These are phyloP conservation scores for Phascolomyces articulosus DNA, from an alignment of 371 early-diverging fungal species.

Conservation along the genomic window DNA sequence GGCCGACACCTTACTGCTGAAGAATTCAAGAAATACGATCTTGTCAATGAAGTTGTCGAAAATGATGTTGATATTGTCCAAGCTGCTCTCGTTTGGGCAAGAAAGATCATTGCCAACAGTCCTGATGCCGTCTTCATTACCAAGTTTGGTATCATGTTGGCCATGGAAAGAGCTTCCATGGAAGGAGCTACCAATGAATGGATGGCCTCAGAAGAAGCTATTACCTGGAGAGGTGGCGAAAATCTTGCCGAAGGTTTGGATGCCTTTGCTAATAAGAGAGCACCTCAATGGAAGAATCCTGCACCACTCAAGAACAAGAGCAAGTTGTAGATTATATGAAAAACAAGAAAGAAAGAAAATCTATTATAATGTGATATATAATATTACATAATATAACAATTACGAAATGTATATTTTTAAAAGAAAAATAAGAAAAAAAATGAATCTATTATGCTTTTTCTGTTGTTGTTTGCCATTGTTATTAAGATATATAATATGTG, in stretches of 20 bases:
- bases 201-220: constrained; percentile 40
- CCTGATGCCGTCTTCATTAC: constrained; percentile 52
- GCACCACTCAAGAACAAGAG: constrained; percentile 19
- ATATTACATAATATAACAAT: not conserved
- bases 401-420: not conserved
- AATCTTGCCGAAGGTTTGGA: constrained; percentile 44
- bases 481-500: not conserved
- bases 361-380: not conserved
- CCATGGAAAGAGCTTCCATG: constrained; percentile 40
- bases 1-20: constrained; percentile 48
- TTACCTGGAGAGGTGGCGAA: constrained; percentile 35
- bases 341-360: too few species aligned
- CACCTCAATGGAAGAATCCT: constrained; percentile 44
- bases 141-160: constrained; percentile 44
- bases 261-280: constrained; percentile 44
- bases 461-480: not conserved
- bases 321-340: constrained; percentile 29
- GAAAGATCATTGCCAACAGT: constrained; percentile 40
- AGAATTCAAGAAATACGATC: constrained; percentile 46
- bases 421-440: not conserved
- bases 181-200: constrained; percentile 40
- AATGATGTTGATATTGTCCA: constrained; percentile 36
- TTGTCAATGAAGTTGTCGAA: constrained; percentile 49
- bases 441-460: not conserved
- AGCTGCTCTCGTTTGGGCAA: constrained; percentile 39